These are phyloP conservation scores for Setaria viridis DNA, from an alignment of 202 grass and related monocot species.

Conservation along the genomic window DNA sequence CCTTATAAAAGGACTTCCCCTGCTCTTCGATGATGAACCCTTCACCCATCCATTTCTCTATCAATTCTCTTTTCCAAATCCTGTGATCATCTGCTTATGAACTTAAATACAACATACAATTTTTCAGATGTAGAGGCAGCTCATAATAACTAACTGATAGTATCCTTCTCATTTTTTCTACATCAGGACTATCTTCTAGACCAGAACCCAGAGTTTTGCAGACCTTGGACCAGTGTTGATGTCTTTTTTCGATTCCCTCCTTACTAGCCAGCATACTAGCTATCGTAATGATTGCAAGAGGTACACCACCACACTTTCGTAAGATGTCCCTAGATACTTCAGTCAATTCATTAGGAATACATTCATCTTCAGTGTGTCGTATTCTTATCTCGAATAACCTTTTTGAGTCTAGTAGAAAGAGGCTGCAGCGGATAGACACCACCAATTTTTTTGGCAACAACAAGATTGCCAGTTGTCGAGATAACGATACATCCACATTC, in stretches of 20 bases:
- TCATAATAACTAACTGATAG: constrained; percentile 23
- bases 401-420: neutral
- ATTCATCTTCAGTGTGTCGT: neutral
- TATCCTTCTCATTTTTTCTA: neutral
- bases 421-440: neutral
- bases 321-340: neutral
- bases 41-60: no score
- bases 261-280: constrained; percentile 5
- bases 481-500: constrained; percentile 18
- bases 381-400: neutral
- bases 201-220: neutral
- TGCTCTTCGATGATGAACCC: no score
- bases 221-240: neutral
- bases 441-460: neutral
- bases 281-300: constrained; percentile 18
- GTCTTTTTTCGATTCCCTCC: neutral
- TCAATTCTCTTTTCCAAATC: no score
- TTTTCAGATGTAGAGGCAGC: neutral
- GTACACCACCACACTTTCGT: constrained; percentile 20
- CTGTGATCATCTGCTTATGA: constrained; percentile 2
- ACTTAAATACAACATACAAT: neutral
- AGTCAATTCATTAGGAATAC: neutral
- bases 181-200: neutral
- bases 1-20: no score
- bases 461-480: neutral